phyloP scores from a whole-genome alignment of 345 rosid species.

The Citrus medica region DNA sequence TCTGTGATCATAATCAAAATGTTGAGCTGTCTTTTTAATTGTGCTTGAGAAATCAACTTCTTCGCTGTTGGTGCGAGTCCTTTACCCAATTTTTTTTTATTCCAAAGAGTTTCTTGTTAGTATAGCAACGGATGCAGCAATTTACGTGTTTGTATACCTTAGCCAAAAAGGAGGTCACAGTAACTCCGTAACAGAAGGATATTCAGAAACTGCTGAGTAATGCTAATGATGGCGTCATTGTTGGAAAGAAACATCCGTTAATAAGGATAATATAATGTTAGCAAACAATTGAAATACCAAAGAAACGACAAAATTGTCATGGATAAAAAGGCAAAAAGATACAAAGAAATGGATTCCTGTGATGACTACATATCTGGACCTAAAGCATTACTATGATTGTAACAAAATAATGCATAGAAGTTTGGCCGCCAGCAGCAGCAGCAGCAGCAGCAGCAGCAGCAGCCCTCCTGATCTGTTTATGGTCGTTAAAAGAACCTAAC shows the following conservation, averaged over 20 bases:
- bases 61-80: neutral
- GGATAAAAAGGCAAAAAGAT: neutral
- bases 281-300: neutral
- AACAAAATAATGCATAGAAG: neutral
- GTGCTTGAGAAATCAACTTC: neutral
- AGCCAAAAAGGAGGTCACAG: neutral
- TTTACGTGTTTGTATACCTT: neutral
- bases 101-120: neutral
- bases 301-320: neutral
- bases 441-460: neutral
- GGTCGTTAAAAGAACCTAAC: neutral
- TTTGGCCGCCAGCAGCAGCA: too few species aligned
- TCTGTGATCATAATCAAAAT: neutral
- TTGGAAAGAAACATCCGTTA: neutral
- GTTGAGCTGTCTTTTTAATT: neutral
- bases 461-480: too few species aligned
- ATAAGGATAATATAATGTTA: neutral
- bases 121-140: neutral
- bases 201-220: neutral
- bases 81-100: too few species aligned
- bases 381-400: neutral
- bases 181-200: neutral
- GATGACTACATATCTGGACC: neutral
- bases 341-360: slow-evolving; percentile 4
- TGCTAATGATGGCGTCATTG: neutral